Percentiles rank a stretch among this genome's conserved stretches.
Conservation (phyloP, 139 green algal genomes). For the Pedinophyceae sp. region DNA sequence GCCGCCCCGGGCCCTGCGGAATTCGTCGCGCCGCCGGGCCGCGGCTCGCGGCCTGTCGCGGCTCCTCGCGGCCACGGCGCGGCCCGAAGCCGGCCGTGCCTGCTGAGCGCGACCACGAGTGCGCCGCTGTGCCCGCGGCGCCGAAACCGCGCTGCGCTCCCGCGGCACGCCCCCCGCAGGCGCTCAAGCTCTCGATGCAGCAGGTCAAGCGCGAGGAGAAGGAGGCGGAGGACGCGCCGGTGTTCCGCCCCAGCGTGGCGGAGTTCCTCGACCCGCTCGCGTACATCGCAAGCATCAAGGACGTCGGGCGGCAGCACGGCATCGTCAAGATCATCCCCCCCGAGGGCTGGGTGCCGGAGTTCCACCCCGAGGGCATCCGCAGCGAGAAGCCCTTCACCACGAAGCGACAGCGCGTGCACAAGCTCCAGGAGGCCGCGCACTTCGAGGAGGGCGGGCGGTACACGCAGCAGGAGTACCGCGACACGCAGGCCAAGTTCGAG, state of each 20-base stretch:
- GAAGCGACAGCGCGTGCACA: constrained; percentile 11
- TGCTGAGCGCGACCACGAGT: too few relatives aligned
- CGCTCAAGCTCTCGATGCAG: not conserved
- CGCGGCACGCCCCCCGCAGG: not conserved
- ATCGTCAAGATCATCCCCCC: constrained; percentile 6
- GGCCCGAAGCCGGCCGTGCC: too few relatives aligned
- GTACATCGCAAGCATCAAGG: constrained; percentile 46
- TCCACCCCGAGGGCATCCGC: not conserved
- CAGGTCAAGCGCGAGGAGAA: not conserved
- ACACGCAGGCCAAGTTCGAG: constrained; percentile 5
- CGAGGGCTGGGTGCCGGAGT: not conserved
- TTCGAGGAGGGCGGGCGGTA: constrained; percentile 12
- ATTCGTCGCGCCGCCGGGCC: too few relatives aligned
- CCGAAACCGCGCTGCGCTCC: too few relatives aligned
- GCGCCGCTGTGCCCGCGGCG: too few relatives aligned
- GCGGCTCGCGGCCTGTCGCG: too few relatives aligned
- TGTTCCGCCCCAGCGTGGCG: constrained; percentile 43
- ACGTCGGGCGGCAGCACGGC: constrained; percentile 41
- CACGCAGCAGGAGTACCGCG: constrained; percentile 6
- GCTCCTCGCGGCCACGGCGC: too few relatives aligned
- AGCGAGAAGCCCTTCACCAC: constrained; percentile 5
- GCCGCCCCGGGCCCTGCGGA: too few relatives aligned
- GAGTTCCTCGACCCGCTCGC: constrained; percentile 55
- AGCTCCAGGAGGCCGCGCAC: constrained; percentile 11
- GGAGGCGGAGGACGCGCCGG: constrained; percentile 19